Percentiles rank a stretch among this genome's conserved stretches.
Conservation (phyloP, 805 yeast species). For the Candida coleopterorum region DNA sequence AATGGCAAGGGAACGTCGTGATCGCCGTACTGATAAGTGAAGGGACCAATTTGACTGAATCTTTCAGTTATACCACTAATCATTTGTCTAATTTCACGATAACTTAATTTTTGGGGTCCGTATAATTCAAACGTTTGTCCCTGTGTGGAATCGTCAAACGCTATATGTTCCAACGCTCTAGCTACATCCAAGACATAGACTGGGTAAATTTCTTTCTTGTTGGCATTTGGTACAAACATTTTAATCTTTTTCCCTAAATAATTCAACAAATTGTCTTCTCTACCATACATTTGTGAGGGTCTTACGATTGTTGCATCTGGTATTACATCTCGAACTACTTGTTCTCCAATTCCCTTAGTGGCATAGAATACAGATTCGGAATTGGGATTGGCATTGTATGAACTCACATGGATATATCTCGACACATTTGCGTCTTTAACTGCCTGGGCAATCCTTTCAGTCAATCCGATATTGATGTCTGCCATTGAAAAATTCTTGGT, state of each 20-base stretch:
- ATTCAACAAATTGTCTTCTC: slow-evolving; percentile 66
- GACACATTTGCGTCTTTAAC: slow-evolving; percentile 67
- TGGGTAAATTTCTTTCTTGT: slow-evolving; percentile 61
- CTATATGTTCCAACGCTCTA: slow-evolving; percentile 70
- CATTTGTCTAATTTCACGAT: slow-evolving; percentile 63
- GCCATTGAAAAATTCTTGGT: slow-evolving; percentile 81
- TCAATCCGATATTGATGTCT: slow-evolving; percentile 75
- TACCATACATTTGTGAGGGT: slow-evolving; percentile 77
- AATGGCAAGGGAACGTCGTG: slow-evolving; percentile 40
- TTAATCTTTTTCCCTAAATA: slow-evolving; percentile 50
- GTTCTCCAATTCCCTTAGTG: slow-evolving; percentile 76
- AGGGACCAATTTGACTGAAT: slow-evolving; percentile 41
- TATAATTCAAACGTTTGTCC: slow-evolving; percentile 72
- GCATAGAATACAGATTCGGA: slow-evolving; percentile 70
- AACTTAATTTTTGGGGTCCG: slow-evolving; percentile 65
- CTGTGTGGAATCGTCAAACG: slow-evolving; percentile 73
- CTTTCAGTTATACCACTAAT: slow-evolving; percentile 58
- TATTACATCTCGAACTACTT: slow-evolving; percentile 56
- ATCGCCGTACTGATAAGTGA: slow-evolving; percentile 39
- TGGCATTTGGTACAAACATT: slow-evolving; percentile 63
- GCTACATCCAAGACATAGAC: slow-evolving; percentile 79
- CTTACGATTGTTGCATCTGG: slow-evolving; percentile 83
- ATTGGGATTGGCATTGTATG: slow-evolving; percentile 67
- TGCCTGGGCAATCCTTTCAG: slow-evolving; percentile 73
- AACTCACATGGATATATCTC: slow-evolving; percentile 72